These are phyloP conservation scores for Penicillium herquei DNA, from an alignment of 495 filamentous ascomycete genomes.

Conservation along the genomic window DNA sequence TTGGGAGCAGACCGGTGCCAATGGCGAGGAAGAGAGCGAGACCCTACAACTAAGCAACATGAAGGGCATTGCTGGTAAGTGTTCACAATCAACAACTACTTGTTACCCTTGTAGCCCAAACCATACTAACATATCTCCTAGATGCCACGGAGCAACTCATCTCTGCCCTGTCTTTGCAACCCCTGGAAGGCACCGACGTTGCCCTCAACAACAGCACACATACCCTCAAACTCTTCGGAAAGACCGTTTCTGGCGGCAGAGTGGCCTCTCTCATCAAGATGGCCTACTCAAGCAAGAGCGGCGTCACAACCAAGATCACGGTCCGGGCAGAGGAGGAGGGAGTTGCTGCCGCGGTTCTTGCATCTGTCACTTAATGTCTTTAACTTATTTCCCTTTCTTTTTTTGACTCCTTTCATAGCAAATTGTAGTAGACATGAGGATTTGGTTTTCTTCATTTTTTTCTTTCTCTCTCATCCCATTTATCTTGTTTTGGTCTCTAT, in stretches of 20 bases:
- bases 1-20: slow-evolving; percentile 91
- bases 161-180: slow-evolving; percentile 84
- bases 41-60: slow-evolving; percentile 85
- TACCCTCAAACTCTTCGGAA: slow-evolving; percentile 92
- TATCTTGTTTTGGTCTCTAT: not conserved
- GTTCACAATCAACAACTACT: not conserved
- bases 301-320: slow-evolving; percentile 91
- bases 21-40: slow-evolving; percentile 86
- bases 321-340: slow-evolving; percentile 90
- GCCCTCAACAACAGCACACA: slow-evolving; percentile 85
- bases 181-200: slow-evolving; percentile 90
- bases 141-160: slow-evolving; percentile 92
- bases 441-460: slow-evolving; percentile 12
- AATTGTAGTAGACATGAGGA: slow-evolving; percentile 29
- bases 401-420: slow-evolving; percentile 25
- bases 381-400: slow-evolving; percentile 21
- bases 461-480: slow-evolving; percentile 3
- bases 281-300: slow-evolving; percentile 88
- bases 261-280: slow-evolving; percentile 87
- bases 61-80: slow-evolving; percentile 90
- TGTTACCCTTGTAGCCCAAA: not conserved
- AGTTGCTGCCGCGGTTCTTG: slow-evolving; percentile 80
- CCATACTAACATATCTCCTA: slow-evolving; percentile 45
- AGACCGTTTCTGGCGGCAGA: slow-evolving; percentile 86
- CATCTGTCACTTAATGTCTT: slow-evolving; percentile 68